Evolutionary conservation across 805 yeast species (phyloP), one percentile per base, ranked within the genome.

Genomic region (Ogataea paraovalis): DNA sequence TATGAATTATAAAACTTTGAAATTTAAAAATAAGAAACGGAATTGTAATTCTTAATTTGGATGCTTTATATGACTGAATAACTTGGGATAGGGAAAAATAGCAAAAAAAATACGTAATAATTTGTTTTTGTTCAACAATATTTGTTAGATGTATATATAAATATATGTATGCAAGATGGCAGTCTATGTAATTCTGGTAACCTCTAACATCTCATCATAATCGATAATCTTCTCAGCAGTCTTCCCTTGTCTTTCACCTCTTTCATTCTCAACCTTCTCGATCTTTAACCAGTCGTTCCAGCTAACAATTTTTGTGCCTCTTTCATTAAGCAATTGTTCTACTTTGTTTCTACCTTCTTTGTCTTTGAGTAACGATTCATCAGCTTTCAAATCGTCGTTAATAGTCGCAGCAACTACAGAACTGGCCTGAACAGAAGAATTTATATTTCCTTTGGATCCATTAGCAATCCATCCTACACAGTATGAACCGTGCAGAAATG

Each of bases 381-480:
- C 43, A 32, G 48, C 60, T 5, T 45, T 32, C 36, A 61, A 25
- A 56, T 89, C 96, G 33, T 74, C 69, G 16, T 81, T 58, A 0
- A 94, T 72, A 12, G 73, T 68, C 23, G 81, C 87, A 0, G 89
- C 92, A 0, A 92, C 83, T 8, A 80, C 76, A 52, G 83, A 83
- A 1, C 97, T 80, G 49, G 86, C 90, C 75, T 84, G 77, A 85
- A 92, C 87, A 0, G 98, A 89, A 13, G 87, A 76, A 16, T 96
- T 95, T 54, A 94, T 94, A 3, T 89, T 95, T 1, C 99, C 99
- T 25, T 77, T 76, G 7, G 96, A 86, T 1, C 96, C 96, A 44
- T 78, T 82, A 47, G 85, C 80, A 41, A 90, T 83, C 99, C 99
- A 94, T 0, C 99, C 99, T 8, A 90, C 72, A 2, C 87, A 82